Base-by-base conservation (phyloP, 78 protist genomes). In the Dictyostelium brefeldianum region DNA sequence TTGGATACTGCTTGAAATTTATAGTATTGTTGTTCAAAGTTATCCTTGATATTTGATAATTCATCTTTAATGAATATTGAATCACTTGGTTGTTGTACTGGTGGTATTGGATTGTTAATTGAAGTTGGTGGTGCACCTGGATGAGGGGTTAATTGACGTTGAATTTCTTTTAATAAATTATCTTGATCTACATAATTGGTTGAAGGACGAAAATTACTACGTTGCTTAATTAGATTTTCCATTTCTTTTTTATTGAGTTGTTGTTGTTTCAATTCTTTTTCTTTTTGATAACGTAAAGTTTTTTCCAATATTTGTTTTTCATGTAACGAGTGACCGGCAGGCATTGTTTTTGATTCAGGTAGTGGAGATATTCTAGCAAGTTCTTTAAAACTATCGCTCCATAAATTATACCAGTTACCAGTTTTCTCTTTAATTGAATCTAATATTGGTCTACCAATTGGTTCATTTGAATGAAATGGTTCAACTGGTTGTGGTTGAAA, bases 401-500 rank as follows among this genome's bases (percentile, higher is more conserved):
- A 67, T 17, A 67, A 18, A 15, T 3, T 15, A 14, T 31, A 67
- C 75, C 75, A 67, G 0, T 67, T 25, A 1, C 9, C 2, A 5
- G 75, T 29, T 12, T 12, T 6, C 12, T 67, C 48, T 67, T 31
- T 31, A 14, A 67, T 9, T 12, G 43, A 31, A 5, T 67, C 43
- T 15, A 67, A 17, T 43, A 41, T 29, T 15, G 11, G 15, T 31
- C 31, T 43, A 10, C 71, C 83, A 54, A 54, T 51, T 6, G 83
- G 83, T 31, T 54, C 46, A 20, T 46, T 36, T 25, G 25, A 6
- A 43, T 51, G 51, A 6, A 78, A 48, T 18, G 83, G 70, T 27
- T 29, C 83, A 36, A 78, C 36, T 15, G 83, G 83, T 6, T 12
- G 8, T 0, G 83, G 83, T 78, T 78, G 83, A n/a, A 78, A 78